Evolutionary conservation across 2,329 filamentous ascomycete genomes (phyloP), one percentile per base, ranked within the genome.

Genomic region (Remersonia thermophila): DNA sequence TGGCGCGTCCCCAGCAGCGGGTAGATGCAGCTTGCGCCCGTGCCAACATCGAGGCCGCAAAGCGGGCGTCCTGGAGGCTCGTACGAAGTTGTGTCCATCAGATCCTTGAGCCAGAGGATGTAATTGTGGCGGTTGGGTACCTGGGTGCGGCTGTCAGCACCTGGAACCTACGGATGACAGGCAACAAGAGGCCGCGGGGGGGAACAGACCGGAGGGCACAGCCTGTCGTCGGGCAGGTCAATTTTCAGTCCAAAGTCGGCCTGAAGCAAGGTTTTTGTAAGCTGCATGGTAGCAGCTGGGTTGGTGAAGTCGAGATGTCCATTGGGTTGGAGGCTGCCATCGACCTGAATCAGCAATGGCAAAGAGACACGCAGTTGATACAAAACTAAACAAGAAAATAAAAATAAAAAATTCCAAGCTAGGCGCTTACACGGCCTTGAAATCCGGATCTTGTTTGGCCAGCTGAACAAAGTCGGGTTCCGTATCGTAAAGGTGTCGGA

Each of bases 11-110:
- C 84, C 1, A 98, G 67, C 2, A 96, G 69, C 2, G 87, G 81
- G 53, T 96, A 98, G 48, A 98, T 93, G 49, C 80, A 80, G 47
- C 84, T 93, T 12, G 89, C 83, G 2, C 91, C 91, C 1, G 86
- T 93, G 28, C 91, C 91, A 43, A 95, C 80, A 47, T 94, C 87
- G 2, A 94, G 60, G 0, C 89, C 87, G 0, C 69, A 55, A 2
- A 85, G 64, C 29, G 66, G 59, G n/a, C 71, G 61, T 1, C 52
- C 53, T 2, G 55, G 52, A 3, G 55, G 50, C 2, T 68, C 59
- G 46, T 74, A 79, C 0, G 62, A 63, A 0, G 78, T 80, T 1
- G 75, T 78, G 51, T 93, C 85, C 6, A 96, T 54, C 0, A 98
- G 69, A 3, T 71, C 67, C 50, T 93, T 85, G 1, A 96, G 63